Evolutionary conservation across 805 yeast genomes (phyloP).

Genomic region (Candida tallmaniae): DNA sequence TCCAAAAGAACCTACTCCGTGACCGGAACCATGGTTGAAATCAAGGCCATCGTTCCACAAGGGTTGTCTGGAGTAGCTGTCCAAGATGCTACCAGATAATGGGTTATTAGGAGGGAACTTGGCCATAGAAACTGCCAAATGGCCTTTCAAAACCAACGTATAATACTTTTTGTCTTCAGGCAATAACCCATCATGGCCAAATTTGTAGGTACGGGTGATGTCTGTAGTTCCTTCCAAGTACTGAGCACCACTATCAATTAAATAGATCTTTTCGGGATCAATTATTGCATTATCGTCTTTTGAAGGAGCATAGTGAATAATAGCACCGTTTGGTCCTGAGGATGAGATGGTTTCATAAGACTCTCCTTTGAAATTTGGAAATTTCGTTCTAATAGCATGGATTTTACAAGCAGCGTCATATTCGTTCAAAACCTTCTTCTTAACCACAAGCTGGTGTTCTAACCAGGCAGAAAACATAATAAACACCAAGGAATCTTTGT

Average conservation of each 20-base stretch:
- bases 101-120: constrained; percentile 72
- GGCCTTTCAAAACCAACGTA: constrained; percentile 88
- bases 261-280: constrained; percentile 52
- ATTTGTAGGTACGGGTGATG: constrained; percentile 83
- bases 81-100: constrained; percentile 47
- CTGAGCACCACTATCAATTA: constrained; percentile 58
- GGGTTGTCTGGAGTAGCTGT: constrained; percentile 75
- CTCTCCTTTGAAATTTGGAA: constrained; percentile 56
- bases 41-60: constrained; percentile 81
- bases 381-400: constrained; percentile 48
- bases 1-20: constrained; percentile 87
- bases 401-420: constrained; percentile 61
- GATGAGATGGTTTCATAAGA: constrained; percentile 77
- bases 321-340: constrained; percentile 69
- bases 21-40: constrained; percentile 94
- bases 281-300: constrained; percentile 53
- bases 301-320: constrained; percentile 73
- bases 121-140: constrained; percentile 76
- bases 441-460: constrained; percentile 47
- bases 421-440: constrained; percentile 46
- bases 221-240: constrained; percentile 79
- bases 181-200: constrained; percentile 31
- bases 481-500: constrained; percentile 77
- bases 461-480: constrained; percentile 79
- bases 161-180: constrained; percentile 70